Percentiles rank a stretch among this genome's conserved stretches.
These are phyloP conservation scores for Neurospora discreta DNA, from an alignment of 495 filamentous ascomycete species.

Conservation along the genomic window DNA sequence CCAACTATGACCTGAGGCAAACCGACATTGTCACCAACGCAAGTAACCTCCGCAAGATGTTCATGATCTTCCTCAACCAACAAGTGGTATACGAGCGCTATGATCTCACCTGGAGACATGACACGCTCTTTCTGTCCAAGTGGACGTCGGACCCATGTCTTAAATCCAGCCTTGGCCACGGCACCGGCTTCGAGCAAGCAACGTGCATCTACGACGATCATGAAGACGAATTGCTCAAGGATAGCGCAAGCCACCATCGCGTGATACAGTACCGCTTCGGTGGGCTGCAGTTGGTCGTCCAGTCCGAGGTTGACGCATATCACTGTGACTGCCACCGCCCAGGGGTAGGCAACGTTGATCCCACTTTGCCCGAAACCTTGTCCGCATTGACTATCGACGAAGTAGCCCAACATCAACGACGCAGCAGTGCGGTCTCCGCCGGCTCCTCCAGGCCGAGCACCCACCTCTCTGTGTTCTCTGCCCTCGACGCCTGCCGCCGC, in stretches of 20 bases:
- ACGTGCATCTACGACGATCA: constrained; percentile 10
- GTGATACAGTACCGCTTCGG: constrained; percentile 15
- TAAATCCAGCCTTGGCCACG: constrained; percentile 3
- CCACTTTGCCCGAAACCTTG: neutral
- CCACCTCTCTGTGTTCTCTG: neutral
- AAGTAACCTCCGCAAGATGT: constrained; percentile 16
- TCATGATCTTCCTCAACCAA: constrained; percentile 8
- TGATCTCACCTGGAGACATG: constrained; percentile 9
- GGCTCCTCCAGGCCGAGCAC: neutral
- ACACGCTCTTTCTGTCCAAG: constrained; percentile 8
- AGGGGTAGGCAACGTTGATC: neutral
- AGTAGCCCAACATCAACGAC: neutral
- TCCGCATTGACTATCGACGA: neutral
- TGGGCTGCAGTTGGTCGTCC: constrained; percentile 10
- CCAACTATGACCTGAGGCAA: constrained; percentile 2
- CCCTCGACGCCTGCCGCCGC: neutral
- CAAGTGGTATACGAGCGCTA: neutral
- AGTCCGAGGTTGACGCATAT: constrained; percentile 17
- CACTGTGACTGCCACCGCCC: constrained; percentile 9
- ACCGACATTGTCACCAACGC: constrained; percentile 12
- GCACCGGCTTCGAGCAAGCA: constrained; percentile 12
- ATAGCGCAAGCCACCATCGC: constrained; percentile 17
- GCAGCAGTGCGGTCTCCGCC: neutral
- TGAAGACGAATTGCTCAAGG: constrained; percentile 1
- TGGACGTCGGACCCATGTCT: constrained; percentile 11